These are phyloP conservation scores for Venturia effusa DNA, from an alignment of 2,329 filamentous ascomycete genomes.

Conservation along the genomic window DNA sequence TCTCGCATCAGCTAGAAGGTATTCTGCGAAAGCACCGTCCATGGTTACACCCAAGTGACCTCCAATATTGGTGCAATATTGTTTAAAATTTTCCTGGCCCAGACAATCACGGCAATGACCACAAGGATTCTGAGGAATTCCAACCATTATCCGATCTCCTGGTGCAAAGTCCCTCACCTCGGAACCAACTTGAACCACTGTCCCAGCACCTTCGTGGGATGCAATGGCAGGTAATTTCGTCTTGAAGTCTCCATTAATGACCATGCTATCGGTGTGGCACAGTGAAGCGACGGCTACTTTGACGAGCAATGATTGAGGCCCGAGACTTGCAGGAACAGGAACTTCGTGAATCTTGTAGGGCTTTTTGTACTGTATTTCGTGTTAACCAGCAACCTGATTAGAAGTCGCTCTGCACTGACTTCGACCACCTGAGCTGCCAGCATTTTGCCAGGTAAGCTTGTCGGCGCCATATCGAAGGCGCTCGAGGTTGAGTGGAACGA, in stretches of 20 bases:
- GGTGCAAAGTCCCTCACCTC: constrained; percentile 32
- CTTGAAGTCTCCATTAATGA: constrained; percentile 38
- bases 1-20: constrained; percentile 39
- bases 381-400: background rate
- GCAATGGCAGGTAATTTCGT: constrained; percentile 40
- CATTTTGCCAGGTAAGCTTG: constrained; percentile 33
- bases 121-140: constrained; percentile 43
- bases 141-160: constrained; percentile 47
- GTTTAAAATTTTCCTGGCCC: constrained; percentile 36
- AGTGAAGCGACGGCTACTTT: constrained; percentile 49
- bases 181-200: constrained; percentile 38
- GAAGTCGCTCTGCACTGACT: constrained; percentile 17
- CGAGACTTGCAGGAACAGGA: constrained; percentile 36
- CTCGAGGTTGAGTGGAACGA: background rate
- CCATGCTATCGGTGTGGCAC: constrained; percentile 53
- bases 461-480: constrained; percentile 11
- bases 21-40: constrained; percentile 49
- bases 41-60: constrained; percentile 39
- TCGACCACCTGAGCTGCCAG: constrained; percentile 37
- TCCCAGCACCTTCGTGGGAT: constrained; percentile 48
- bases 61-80: constrained; percentile 40
- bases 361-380: constrained; percentile 33
- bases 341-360: constrained; percentile 44
- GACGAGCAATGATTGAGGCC: constrained; percentile 45
- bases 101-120: constrained; percentile 42